Evolutionary conservation across 345 rosid genomes (phyloP), one percentile per base, ranked within the genome.

Genomic region (Rubroshorea leprosula): DNA sequence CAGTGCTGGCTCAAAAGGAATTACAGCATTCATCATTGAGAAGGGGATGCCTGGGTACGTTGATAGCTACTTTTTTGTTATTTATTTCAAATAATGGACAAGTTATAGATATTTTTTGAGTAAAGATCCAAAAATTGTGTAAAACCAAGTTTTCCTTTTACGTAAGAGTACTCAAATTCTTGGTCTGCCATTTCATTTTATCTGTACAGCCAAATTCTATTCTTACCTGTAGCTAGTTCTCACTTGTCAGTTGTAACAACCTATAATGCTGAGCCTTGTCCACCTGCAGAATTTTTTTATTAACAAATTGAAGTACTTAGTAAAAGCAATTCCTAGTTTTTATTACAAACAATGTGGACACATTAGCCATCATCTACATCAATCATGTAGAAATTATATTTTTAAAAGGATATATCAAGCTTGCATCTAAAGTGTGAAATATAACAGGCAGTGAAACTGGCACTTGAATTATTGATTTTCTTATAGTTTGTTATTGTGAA

Each of bases 31-130:
- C 61, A 73, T 92, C 61, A 74, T 89, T 20, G 98, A 92, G 80
- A 86, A 89, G 71, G 94, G 89, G 72, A 92, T 86, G 93, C 72
- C 86, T 0, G 98, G 96, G 98, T 89, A 84, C 60, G 41, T 35
- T 35, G 16, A 54, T 10, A 52, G 31, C 46, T 52, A 15, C 35
- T 55, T 48, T 16, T 6, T 35, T 45, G 19, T 48, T 14, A 46
- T 47, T n/a, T 54, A 5, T 29, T 53, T 26, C 14, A 26, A 18
- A 25, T 45, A 14, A 24, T 24, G 18, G 26, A 14, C 5, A 48
- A 25, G n/a, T 5, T 1, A 35, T 35, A 35, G 41, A 20, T 14
- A 12, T 19, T 23, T 18, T 24, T 51, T 24, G 41, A 24, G 12
- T 26, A 19, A 35, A 13, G 41, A 35, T 35, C 12, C 5, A 27